Percentiles rank a stretch among this genome's conserved stretches.
These are phyloP conservation scores for Stellera chamaejasme DNA, from an alignment of 345 rosid species.

Conservation along the genomic window DNA sequence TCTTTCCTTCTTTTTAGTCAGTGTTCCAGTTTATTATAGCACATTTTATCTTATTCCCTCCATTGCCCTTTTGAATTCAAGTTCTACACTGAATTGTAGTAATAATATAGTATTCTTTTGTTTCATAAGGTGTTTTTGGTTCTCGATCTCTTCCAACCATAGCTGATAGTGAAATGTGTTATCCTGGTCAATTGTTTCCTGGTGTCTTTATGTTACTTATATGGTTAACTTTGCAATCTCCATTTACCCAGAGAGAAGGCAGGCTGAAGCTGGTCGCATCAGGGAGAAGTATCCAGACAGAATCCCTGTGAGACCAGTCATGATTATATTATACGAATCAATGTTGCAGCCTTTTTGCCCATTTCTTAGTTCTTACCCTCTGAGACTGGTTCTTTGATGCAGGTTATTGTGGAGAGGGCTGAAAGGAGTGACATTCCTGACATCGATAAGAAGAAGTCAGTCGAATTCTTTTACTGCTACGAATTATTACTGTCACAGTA, in stretches of 20 bases:
- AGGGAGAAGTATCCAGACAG: constrained; percentile 90
- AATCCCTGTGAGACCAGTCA: constrained; percentile 50
- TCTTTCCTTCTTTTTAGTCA: too few species aligned
- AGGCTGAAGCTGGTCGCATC: constrained; percentile 71
- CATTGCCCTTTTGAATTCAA: too few species aligned
- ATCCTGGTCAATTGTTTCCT: too few species aligned
- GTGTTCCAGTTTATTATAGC: too few species aligned
- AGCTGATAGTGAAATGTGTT: too few species aligned
- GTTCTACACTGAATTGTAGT: too few species aligned
- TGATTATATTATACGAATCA: not conserved
- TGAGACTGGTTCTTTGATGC: constrained; percentile 8
- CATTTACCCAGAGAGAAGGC: constrained; percentile 56
- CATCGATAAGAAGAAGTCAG: constrained; percentile 96
- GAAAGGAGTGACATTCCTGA: constrained; percentile 88
- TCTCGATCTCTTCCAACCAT: too few species aligned
- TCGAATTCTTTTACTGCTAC: constrained; percentile 5
- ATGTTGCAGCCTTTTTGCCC: not conserved
- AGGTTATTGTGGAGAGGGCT: constrained; percentile 95
- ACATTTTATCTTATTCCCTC: too few species aligned
- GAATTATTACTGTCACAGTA: not conserved
- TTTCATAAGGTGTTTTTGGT: too few species aligned
- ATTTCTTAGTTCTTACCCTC: not conserved
- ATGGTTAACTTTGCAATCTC: not conserved
- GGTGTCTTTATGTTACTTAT: not conserved
- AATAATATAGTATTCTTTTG: too few species aligned